A percentile compares a stretch with the other conserved stretches of the same genome.
Conservation (phyloP, 2,329 filamentous ascomycete genomes). For the Lachnellula arida region DNA sequence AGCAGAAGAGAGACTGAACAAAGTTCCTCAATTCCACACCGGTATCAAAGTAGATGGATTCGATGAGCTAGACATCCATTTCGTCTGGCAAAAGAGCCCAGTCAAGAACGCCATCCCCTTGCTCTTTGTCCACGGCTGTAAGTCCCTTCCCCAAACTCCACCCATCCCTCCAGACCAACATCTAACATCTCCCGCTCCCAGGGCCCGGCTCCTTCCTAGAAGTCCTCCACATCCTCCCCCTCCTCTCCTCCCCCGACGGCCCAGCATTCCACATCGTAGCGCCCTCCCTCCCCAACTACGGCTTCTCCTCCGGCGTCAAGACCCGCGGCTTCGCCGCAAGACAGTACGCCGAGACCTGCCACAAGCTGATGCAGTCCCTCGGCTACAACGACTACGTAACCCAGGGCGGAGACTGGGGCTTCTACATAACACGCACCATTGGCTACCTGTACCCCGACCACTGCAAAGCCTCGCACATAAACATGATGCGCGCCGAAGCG, state of each 20-base stretch:
- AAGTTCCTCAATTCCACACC: conserved; percentile 52
- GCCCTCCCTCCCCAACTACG: conserved; percentile 51
- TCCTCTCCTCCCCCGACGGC: conserved; percentile 35
- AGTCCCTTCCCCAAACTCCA: conserved; percentile 4
- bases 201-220: conserved; percentile 67
- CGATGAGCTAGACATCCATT: conserved; percentile 57
- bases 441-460: conserved; percentile 53
- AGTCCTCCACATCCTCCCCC: conserved; percentile 55
- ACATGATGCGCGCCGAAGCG: conserved; percentile 46
- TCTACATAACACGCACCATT: conserved; percentile 58
- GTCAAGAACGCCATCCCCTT: conserved; percentile 51
- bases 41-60: conserved; percentile 53
- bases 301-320: conserved; percentile 40
- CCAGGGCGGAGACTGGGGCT: conserved; percentile 70
- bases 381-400: conserved; percentile 59
- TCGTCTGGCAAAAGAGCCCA: conserved; percentile 51
- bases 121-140: conserved; percentile 57
- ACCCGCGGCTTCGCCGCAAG: conserved; percentile 52
- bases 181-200: conserved; percentile 18
- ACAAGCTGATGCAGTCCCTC: conserved; percentile 64
- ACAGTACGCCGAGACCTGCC: conserved; percentile 59
- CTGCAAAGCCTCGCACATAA: conserved; percentile 57
- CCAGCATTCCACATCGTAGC: conserved; percentile 53
- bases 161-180: not conserved
- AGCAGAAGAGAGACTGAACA: conserved; percentile 54